A percentile compares a stretch with the other conserved stretches of the same genome.
Conservation (phyloP, 2,329 filamentous ascomycete species). For the Drechslerella stenobrocha region DNA sequence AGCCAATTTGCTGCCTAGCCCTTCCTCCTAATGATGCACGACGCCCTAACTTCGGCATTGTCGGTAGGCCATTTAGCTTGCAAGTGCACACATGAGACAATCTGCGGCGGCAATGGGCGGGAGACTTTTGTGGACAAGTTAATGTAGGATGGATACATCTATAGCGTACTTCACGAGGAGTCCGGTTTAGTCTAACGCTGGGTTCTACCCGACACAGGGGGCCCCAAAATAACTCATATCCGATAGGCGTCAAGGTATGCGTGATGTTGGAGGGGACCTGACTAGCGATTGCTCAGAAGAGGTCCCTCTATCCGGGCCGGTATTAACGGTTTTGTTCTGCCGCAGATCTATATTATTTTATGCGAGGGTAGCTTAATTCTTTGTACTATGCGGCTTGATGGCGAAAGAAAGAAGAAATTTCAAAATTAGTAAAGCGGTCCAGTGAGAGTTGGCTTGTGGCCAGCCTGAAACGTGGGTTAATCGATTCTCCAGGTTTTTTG, state of each 20-base stretch:
- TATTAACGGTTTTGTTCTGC: slow-evolving; percentile 32
- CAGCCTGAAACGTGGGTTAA: slow-evolving; percentile 28
- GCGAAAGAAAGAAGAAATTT: slow-evolving; percentile 7
- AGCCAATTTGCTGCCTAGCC: too few relatives aligned
- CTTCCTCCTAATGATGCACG: too few relatives aligned
- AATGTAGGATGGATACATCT: slow-evolving; percentile 11
- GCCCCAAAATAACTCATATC: slow-evolving; percentile 15
- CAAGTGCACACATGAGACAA: too few relatives aligned
- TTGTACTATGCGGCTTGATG: slow-evolving; percentile 8
- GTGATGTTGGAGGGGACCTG: background rate
- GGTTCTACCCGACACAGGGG: slow-evolving; percentile 4
- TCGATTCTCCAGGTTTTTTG: slow-evolving; percentile 5
- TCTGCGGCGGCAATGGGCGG: slow-evolving; percentile 9
- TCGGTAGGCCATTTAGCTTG: too few relatives aligned
- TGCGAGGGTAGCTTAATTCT: slow-evolving; percentile 20
- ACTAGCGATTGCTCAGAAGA: slow-evolving; percentile 5
- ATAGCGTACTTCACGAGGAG: background rate
- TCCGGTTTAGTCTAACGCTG: slow-evolving; percentile 11
- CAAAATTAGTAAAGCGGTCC: slow-evolving; percentile 9
- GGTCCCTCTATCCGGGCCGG: slow-evolving; percentile 33
- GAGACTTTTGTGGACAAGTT: background rate
- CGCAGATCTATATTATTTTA: slow-evolving; percentile 21
- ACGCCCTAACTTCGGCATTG: too few relatives aligned
- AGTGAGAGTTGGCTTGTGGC: slow-evolving; percentile 7
- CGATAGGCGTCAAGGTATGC: slow-evolving; percentile 7